Evolutionary conservation across 176 grass and related monocot species (phyloP).

Genomic region (Bothriochloa decipiens): DNA sequence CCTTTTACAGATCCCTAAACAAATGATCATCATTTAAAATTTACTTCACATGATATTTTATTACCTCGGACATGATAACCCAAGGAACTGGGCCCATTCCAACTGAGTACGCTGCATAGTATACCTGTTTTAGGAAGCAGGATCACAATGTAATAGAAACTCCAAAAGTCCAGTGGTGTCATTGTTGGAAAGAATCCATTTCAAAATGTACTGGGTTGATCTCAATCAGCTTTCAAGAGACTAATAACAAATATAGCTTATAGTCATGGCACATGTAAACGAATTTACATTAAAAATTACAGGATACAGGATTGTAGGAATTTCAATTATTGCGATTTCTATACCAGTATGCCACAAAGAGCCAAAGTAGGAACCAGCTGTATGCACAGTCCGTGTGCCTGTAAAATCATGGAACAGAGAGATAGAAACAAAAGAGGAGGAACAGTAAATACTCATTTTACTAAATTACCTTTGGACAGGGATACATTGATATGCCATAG

Average conservation of each 20-base stretch:
- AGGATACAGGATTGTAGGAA: not conserved
- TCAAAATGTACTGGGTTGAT: not conserved
- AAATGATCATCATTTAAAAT: not conserved
- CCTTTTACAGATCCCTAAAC: not conserved
- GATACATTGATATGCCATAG: not conserved
- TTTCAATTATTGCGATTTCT: not conserved
- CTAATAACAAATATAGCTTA: not conserved
- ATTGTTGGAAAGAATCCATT: not conserved
- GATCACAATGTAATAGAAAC: conserved; percentile 10
- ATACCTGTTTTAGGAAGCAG: conserved; percentile 55
- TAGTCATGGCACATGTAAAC: not conserved
- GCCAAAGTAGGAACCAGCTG: conserved; percentile 58
- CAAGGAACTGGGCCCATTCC: conserved; percentile 91
- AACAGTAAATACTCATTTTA: not conserved
- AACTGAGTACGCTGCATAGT: conserved; percentile 65
- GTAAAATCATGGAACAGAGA: conserved; percentile 37
- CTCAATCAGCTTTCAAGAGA: not conserved
- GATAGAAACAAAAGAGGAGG: conserved; percentile 15
- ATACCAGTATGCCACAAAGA: conserved; percentile 79
- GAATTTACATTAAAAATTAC: conserved; percentile 1
- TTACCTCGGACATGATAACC: conserved; percentile 86
- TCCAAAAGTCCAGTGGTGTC: not conserved
- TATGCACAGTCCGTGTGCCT: conserved; percentile 53
- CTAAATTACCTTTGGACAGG: not conserved
- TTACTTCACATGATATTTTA: conserved; percentile 13